Evolutionary conservation across 1,139 yeast genomes (phyloP).

Genomic region (Geotrichum macrosporum): DNA sequence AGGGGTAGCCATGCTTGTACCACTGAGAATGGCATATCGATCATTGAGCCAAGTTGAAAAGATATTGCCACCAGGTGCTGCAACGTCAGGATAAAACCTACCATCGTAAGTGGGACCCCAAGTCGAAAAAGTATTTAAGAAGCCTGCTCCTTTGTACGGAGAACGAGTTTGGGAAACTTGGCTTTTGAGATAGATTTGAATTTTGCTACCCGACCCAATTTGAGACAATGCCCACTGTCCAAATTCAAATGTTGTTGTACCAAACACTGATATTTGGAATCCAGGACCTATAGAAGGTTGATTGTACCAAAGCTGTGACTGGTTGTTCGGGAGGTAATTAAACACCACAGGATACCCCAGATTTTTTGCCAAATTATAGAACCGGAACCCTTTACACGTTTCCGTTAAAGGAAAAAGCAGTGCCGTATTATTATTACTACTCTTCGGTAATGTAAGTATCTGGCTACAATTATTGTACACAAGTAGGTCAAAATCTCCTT

Average conservation of each 20-base stretch:
- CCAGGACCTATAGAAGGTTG: slow-evolving; percentile 10
- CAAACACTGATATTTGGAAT: slow-evolving; percentile 14
- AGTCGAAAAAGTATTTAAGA: slow-evolving; percentile 23
- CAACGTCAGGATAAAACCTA: slow-evolving; percentile 25
- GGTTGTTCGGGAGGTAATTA: slow-evolving; percentile 14
- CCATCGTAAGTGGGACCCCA: slow-evolving; percentile 30
- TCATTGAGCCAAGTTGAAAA: slow-evolving; percentile 24
- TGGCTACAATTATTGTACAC: slow-evolving; percentile 13
- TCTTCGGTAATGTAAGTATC: not conserved
- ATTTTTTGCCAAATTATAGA: slow-evolving; percentile 12
- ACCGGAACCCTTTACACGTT: slow-evolving; percentile 10
- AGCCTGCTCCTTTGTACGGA: slow-evolving; percentile 12
- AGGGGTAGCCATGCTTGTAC: slow-evolving; percentile 30
- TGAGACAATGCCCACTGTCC: slow-evolving; percentile 18
- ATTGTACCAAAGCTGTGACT: slow-evolving; percentile 13
- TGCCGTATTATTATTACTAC: slow-evolving; percentile 10
- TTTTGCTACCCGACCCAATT: not conserved
- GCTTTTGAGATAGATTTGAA: slow-evolving; percentile 4
- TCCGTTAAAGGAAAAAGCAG: slow-evolving; percentile 17
- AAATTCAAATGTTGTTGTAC: slow-evolving; percentile 13
- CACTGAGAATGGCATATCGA: slow-evolving; percentile 23
- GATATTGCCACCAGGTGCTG: slow-evolving; percentile 30
- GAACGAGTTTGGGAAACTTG: slow-evolving; percentile 4
- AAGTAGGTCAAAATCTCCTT: slow-evolving; percentile 14
- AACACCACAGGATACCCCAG: slow-evolving; percentile 21